phyloP scores from a whole-genome alignment of 192 early-diverging fungal genomes.

The Backusella tarrabulga region DNA sequence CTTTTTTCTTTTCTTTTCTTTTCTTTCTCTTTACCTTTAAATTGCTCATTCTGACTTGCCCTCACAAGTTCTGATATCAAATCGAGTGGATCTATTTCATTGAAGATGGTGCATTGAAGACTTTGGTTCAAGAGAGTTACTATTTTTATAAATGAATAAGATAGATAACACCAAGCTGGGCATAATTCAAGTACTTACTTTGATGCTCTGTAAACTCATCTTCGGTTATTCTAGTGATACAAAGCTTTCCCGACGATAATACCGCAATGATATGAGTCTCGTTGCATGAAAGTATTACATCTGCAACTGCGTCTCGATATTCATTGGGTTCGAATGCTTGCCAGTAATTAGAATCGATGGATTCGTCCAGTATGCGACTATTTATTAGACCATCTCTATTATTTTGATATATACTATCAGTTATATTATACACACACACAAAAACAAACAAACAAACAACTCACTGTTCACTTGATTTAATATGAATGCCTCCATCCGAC shows the following conservation, averaged over 20 bases:
- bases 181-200: not conserved
- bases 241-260: constrained; percentile 22
- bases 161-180: not conserved
- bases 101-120: constrained; percentile 10
- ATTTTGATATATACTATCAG: not conserved
- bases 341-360: constrained; percentile 19
- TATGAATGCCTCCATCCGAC: constrained; percentile 31
- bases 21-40: constrained; percentile 1
- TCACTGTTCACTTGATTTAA: constrained; percentile 18
- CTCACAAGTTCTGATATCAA: constrained; percentile 29
- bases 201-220: constrained; percentile 7
- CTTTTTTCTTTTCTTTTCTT: not conserved
- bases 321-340: constrained; percentile 10
- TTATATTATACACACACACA: not conserved
- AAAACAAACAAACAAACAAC: not conserved
- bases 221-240: constrained; percentile 17
- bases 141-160: not conserved
- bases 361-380: not conserved
- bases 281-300: constrained; percentile 22
- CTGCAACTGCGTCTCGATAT: constrained; percentile 18
- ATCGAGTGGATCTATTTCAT: constrained; percentile 26
- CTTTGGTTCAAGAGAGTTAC: not conserved
- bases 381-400: not conserved
- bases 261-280: constrained; percentile 34
- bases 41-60: not conserved